Evolutionary conservation across 2,329 filamentous ascomycete genomes (phyloP).

Genomic region (Balansia obtecta): DNA sequence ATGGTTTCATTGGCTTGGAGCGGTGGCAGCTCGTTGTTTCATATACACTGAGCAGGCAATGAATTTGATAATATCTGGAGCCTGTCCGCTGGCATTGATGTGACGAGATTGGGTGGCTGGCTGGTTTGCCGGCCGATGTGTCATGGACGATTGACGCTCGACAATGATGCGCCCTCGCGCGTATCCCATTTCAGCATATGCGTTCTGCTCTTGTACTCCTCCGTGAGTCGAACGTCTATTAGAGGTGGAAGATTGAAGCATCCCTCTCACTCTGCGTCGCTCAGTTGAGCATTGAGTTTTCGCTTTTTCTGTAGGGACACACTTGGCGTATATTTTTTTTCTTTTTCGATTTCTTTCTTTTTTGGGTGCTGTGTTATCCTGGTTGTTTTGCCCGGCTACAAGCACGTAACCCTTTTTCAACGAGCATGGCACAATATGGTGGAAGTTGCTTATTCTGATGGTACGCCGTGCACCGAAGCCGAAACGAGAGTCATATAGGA

Average conservation of each 20-base stretch:
- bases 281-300: conserved; percentile 31
- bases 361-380: neutral
- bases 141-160: neutral
- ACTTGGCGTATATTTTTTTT: conserved; percentile 10
- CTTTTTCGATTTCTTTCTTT: neutral
- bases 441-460: too few species aligned
- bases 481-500: too few species aligned
- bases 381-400: too few species aligned
- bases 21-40: neutral
- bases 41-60: neutral
- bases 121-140: too few species aligned
- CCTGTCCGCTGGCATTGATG: neutral
- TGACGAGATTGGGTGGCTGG: neutral
- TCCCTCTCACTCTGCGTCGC: conserved; percentile 40
- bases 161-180: neutral
- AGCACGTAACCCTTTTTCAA: too few species aligned
- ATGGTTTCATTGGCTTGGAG: neutral
- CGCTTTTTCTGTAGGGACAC: conserved; percentile 36
- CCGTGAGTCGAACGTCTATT: conserved; percentile 43
- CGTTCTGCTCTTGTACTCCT: conserved; percentile 33
- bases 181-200: conserved; percentile 40
- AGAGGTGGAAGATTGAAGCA: conserved; percentile 37
- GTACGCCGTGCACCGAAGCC: too few species aligned
- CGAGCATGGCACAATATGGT: too few species aligned
- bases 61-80: neutral